A percentile compares a stretch with the other conserved stretches of the same genome.
Conservation (phyloP, 805 yeast species). For the Saccharomycopsis fibuligera region DNA sequence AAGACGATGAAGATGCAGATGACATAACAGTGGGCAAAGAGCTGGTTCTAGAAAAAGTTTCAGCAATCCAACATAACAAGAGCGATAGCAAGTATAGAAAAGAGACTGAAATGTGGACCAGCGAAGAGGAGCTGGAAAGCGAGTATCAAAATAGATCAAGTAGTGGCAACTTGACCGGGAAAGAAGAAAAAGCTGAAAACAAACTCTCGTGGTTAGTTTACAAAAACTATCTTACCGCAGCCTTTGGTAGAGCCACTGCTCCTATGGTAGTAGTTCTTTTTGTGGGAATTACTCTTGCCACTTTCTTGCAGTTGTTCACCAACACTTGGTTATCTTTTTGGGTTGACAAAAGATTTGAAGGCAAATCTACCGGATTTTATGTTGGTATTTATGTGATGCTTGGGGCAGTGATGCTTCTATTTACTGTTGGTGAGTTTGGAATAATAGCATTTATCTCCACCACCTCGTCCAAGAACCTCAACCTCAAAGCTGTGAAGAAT, state of each 20-base stretch:
- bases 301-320: slow-evolving; percentile 49
- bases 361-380: slow-evolving; percentile 39
- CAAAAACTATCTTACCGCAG: slow-evolving; percentile 34
- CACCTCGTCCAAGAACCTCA: slow-evolving; percentile 50
- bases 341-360: slow-evolving; percentile 44
- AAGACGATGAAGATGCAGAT: neutral
- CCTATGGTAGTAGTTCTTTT: slow-evolving; percentile 31
- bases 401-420: slow-evolving; percentile 41
- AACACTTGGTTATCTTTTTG: slow-evolving; percentile 84
- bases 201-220: slow-evolving; percentile 45
- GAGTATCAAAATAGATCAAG: neutral
- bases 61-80: slow-evolving; percentile 3
- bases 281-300: slow-evolving; percentile 21
- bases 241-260: slow-evolving; percentile 27
- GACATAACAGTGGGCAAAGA: neutral
- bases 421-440: slow-evolving; percentile 38
- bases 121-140: neutral
- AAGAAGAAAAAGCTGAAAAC: slow-evolving; percentile 57
- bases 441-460: slow-evolving; percentile 45
- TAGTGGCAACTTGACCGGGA: slow-evolving; percentile 29
- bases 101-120: slow-evolving; percentile 25
- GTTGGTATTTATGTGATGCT: slow-evolving; percentile 60
- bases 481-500: slow-evolving; percentile 50
- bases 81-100: slow-evolving; percentile 27
- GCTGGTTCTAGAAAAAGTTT: neutral